Conservation (phyloP, 1,139 yeast species). For the Protomyces inundatus region DNA sequence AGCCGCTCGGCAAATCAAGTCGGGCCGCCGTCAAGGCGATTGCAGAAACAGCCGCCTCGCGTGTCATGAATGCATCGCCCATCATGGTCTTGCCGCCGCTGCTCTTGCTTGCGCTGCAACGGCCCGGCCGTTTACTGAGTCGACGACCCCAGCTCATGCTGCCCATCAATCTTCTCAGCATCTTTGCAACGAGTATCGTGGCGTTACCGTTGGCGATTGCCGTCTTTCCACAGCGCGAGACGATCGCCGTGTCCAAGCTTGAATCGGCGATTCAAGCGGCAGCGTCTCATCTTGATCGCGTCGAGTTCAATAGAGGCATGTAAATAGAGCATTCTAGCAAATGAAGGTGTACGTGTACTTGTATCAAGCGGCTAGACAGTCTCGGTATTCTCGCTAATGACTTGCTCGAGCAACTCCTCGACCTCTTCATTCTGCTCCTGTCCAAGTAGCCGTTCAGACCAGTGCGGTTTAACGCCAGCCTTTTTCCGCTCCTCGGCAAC, state of each 20-base stretch:
- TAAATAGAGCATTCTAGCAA: background rate
- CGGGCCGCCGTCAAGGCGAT: conserved; percentile 88
- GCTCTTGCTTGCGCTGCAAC: conserved; percentile 68
- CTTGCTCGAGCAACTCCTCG: conserved; percentile 26
- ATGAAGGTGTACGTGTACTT: background rate
- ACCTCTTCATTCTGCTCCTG: conserved; percentile 24
- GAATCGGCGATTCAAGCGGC: background rate
- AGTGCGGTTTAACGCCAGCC: conserved; percentile 17
- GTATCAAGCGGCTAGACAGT: conserved; percentile 20
- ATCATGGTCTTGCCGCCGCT: conserved; percentile 94
- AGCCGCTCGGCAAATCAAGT: conserved; percentile 67
- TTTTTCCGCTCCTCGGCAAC: conserved; percentile 27
- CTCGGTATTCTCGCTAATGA: conserved; percentile 39
- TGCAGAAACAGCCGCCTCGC: conserved; percentile 90
- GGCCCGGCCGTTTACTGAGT: conserved; percentile 46
- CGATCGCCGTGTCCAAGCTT: background rate
- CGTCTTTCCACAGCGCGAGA: conserved; percentile 59
- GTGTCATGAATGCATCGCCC: conserved; percentile 95
- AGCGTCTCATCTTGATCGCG: background rate
- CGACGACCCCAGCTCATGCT: conserved; percentile 47
- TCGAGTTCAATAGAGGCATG: conserved; percentile 23
- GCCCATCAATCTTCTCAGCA: conserved; percentile 70
- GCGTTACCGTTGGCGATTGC: conserved; percentile 94
- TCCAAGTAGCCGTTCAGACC: conserved; percentile 17
- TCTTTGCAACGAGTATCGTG: conserved; percentile 74